Percentiles rank a stretch among this genome's conserved stretches.
These are phyloP conservation scores for Athelia psychrophila DNA, from an alignment of 1,284 basidiomycete species.

Conservation along the genomic window DNA sequence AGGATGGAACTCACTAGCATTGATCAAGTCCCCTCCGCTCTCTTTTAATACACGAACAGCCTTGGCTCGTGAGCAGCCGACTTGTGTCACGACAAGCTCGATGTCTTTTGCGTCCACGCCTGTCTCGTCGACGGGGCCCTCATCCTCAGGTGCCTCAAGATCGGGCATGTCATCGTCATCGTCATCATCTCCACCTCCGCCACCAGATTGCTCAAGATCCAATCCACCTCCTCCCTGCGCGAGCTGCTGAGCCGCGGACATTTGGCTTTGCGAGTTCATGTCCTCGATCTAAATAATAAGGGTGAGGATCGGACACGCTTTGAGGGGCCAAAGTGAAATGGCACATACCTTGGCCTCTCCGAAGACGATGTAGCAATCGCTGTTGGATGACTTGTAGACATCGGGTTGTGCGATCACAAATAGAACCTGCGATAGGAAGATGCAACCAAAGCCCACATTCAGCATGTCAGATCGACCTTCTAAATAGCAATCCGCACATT, in stretches of 20 bases:
- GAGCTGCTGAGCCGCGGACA: conserved; percentile 84
- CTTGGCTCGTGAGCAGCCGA: conserved; percentile 81
- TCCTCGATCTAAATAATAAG: conserved; percentile 74
- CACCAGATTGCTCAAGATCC: conserved; percentile 51
- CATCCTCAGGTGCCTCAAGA: conserved; percentile 77
- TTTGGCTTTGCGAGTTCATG: conserved; percentile 82
- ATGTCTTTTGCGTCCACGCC: conserved; percentile 94
- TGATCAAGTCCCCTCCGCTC: conserved; percentile 89
- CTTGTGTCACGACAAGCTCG: conserved; percentile 90
- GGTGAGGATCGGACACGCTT: conserved; percentile 1
- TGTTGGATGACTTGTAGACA: conserved; percentile 96
- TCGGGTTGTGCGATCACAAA: conserved; percentile 94
- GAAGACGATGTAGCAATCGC: conserved; percentile 98
- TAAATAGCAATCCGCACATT: conserved; percentile 57
- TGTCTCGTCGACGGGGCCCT: conserved; percentile 75
- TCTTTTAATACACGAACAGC: conserved; percentile 87
- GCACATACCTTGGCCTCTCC: conserved; percentile 87
- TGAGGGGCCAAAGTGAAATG: not conserved
- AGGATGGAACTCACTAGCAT: conserved; percentile 73
- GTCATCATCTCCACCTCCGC: conserved; percentile 53
- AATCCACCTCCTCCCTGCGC: conserved; percentile 51
- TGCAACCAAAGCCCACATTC: conserved; percentile 2
- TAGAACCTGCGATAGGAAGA: conserved; percentile 56
- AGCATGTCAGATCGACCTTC: not conserved
- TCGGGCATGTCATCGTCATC: conserved; percentile 82